Evolutionary conservation across 108 stramenopile genomes (phyloP), one percentile per base, ranked within the genome.

Genomic region (Asterionellopsis glacialis): DNA sequence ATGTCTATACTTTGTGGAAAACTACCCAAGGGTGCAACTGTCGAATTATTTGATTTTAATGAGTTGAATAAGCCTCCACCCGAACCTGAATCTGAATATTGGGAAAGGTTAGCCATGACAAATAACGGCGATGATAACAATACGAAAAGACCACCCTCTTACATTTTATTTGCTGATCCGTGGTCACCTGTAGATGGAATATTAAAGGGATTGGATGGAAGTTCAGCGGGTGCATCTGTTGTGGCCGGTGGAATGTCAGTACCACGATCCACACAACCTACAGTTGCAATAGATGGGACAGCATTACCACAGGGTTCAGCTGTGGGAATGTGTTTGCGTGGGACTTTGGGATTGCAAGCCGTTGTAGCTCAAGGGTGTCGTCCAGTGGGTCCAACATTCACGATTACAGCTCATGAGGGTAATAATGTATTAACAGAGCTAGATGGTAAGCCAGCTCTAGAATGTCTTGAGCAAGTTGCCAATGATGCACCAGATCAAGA

Each of bases 211-310:
- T 18, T 19, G 6, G 13, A 23, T 9, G 60, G 23, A 54, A 33
- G 2, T 5, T 33, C 33, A 2, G 33, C 2, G 2, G 33, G 33
- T 33, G 2, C 33, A 5, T 27, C 52, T 52, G 28, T 67, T 9
- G 65, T 73, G 1, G 65, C 65, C 3, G 71, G 71, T 13, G 71
- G 65, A 7, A 67, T 73, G 15, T 67, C 71, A 19, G 71, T 67
- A 18, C 59, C 65, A 26, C 1, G 9, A 13, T 28, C 19, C 38
- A 14, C 11, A 13, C 56, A 59, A 22, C 48, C 65, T 1, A 52
- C 71, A n/a, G 21, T 73, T n/a, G 71, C 71, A 22, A 40, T 66
- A 14, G 45, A 51, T 18, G 54, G 39, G 3, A 19, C 43, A 40
- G 43, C 54, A 0, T 42, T 64, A 4, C 65, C 71, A 24, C 59